phyloP scores from a whole-genome alignment of 2,329 filamentous ascomycete species.

The Sporothrix protearum region DNA sequence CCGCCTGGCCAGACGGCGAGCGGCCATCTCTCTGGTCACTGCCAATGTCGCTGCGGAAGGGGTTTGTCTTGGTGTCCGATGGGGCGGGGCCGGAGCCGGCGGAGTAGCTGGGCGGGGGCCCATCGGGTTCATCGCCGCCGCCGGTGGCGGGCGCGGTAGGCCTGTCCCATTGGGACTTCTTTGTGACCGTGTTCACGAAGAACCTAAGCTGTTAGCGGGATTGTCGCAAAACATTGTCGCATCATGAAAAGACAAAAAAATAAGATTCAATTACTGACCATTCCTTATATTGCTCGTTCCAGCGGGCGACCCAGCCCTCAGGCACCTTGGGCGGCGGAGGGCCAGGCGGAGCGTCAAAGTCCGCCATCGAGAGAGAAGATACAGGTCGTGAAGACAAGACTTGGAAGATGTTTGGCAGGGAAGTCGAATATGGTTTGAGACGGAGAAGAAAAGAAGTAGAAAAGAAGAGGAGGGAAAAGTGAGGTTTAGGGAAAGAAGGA shows the following conservation, averaged over 20 bases:
- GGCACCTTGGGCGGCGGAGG: slow-evolving; percentile 61
- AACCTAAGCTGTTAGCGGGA: slow-evolving; percentile 54
- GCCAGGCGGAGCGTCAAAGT: slow-evolving; percentile 52
- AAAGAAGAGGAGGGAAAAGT: not conserved
- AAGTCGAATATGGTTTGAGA: not conserved
- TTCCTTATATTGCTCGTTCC: slow-evolving; percentile 84
- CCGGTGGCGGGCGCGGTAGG: slow-evolving; percentile 63
- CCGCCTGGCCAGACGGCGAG: slow-evolving; percentile 37
- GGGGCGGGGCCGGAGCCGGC: slow-evolving; percentile 46
- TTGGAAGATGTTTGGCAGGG: not conserved
- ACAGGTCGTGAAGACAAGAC: not conserved
- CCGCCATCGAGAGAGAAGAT: slow-evolving; percentile 40
- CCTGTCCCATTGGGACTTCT: slow-evolving; percentile 85
- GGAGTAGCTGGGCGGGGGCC: slow-evolving; percentile 66
- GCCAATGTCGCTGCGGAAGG: slow-evolving; percentile 46
- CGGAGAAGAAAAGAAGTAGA: not conserved
- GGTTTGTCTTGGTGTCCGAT: slow-evolving; percentile 64
- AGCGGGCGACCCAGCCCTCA: slow-evolving; percentile 80
- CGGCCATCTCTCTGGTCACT: slow-evolving; percentile 39
- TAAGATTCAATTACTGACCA: slow-evolving; percentile 44
- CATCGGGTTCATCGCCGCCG: slow-evolving; percentile 45
- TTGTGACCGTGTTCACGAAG: slow-evolving; percentile 85
- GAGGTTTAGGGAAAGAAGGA: not conserved
- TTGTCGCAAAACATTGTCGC: slow-evolving; percentile 21
- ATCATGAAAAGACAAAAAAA: not conserved